Base-by-base conservation (phyloP, 129 eudicot species). In the Tagetes patula region DNA sequence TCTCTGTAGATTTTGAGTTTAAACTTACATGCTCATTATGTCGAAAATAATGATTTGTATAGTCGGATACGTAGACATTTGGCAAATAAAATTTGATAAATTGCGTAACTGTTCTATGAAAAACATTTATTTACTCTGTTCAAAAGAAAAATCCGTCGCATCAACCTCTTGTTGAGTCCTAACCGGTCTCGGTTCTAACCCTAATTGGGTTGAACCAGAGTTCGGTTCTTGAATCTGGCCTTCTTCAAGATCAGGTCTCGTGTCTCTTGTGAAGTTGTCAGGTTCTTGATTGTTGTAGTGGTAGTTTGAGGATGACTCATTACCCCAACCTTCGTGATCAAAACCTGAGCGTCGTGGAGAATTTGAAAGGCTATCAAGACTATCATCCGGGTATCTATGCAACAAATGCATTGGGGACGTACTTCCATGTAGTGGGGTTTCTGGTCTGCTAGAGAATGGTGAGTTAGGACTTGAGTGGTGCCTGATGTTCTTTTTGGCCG, bases 401-500 rank as follows among this genome's bases (percentile, higher is more conserved):
- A 88, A 62, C 4, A 85, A 83, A 67, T 85, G 75, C 73, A 83
- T 70, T 0, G 90, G 95, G 7, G 95, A 88, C 30, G 74, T 72
- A 69, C 86, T 76, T 67, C 78, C 82, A 45, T 72, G 86, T 14
- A 83, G 50, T 42, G 94, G 90, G 10, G 89, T 85, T 47, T 78
- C 75, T 0, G 94, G 83, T 66, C 84, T 78, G 69, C 95, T 88
- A 8, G 87, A 82, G 81, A 78, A 83, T n/a, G 95, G 87, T 20
- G 91, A 78, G 60, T 69, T 78, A 11, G 58, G 75, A 41, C 76
- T 71, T 8, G 94, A 85, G 30, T 69, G 80, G 42, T 59, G 87
- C 45, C 80, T 86, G 5, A 80, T 27, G 40, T 86, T 78, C 70
- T 86, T 81, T 68, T 74, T 84, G 27, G 91, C 91, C 3, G 79